Evolutionary conservation across 345 rosid genomes (phyloP), one percentile per base, ranked within the genome.

Genomic region (Sonneratia alba): DNA sequence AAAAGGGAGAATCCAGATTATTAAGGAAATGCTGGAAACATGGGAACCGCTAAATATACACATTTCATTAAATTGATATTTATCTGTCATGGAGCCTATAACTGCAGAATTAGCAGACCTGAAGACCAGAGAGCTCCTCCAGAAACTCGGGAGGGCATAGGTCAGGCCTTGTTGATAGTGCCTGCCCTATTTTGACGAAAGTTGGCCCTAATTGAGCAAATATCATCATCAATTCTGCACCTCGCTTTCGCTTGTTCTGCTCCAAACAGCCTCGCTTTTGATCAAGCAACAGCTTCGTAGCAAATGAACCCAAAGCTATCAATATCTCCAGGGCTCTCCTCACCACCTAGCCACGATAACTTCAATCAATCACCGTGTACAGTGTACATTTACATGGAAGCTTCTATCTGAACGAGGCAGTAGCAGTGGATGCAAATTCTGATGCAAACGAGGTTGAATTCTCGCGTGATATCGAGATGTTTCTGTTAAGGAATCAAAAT

Each of bases 151-250:
- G 87, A 42, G 98, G 98, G 75, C 97, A 94, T 73, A 94, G 75
- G 72, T 94, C 97, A 8, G 99, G 99, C 73, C 99, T 82, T 63
- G 97, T 91, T 42, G 97, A 95, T 69, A 95, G 74, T 32, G 93
- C 99, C 81, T 95, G 99, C 73, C 99, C 99, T 6, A 95, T 74
- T 77, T 95, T 95, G 27, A 91, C 97, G 73, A 95, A 95, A 73
- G 99, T 90, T 62, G 99, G 97, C 0, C 99, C 99, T 18, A 95
- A 77, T 74, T 90, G 84, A 63, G 93, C 89, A 75, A 95, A 87
- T 24, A 89, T 87, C n/a, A 32, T 69, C 19, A 87, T 77, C 69
- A 95, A 87, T 80, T 95, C 87, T 32, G 38, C 67, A 0, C 92
- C 99, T 69, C 97, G 85, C 81, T 66, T 80, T 75, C 86, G 84